phyloP scores from a whole-genome alignment of 2,329 filamentous ascomycete genomes.

The Cryphonectria radicalis region DNA sequence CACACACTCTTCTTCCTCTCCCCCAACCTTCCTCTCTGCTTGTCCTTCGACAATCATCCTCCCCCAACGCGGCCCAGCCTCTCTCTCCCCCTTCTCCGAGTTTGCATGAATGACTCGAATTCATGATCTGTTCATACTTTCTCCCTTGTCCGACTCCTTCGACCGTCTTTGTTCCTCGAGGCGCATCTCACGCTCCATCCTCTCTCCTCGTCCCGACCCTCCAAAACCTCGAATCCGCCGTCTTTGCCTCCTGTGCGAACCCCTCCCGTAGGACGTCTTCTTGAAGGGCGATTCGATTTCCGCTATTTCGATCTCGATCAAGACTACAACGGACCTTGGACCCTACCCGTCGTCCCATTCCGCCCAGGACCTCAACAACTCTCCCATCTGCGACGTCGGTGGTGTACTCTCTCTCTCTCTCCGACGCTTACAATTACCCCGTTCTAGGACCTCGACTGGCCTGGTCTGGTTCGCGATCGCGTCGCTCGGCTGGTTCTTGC shows the following conservation, averaged over 20 bases:
- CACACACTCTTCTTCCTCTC: constrained; percentile 25
- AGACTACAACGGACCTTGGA: constrained; percentile 21
- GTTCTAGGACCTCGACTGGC: not conserved
- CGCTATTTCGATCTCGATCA: constrained; percentile 23
- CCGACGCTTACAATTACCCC: not conserved
- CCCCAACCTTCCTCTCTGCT: constrained; percentile 24
- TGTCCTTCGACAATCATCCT: constrained; percentile 25
- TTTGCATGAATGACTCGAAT: constrained; percentile 29
- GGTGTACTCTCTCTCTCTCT: not conserved
- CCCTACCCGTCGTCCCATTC: constrained; percentile 2
- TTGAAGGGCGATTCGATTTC: not conserved
- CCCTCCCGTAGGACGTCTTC: not conserved
- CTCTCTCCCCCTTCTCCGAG: constrained; percentile 20
- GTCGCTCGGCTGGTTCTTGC: not conserved
- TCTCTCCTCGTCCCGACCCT: constrained; percentile 32
- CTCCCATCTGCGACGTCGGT: constrained; percentile 4
- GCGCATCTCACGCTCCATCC: constrained; percentile 33
- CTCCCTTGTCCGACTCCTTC: constrained; percentile 33
- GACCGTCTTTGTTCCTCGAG: constrained; percentile 37
- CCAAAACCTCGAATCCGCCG: constrained; percentile 33
- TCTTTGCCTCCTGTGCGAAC: constrained; percentile 29
- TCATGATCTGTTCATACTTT: constrained; percentile 25
- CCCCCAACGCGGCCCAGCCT: constrained; percentile 14
- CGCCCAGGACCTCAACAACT: constrained; percentile 4
- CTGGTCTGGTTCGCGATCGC: constrained; percentile 2